These are phyloP conservation scores for Lipomyces orientalis DNA, from an alignment of 805 yeast genomes.

Conservation along the genomic window DNA sequence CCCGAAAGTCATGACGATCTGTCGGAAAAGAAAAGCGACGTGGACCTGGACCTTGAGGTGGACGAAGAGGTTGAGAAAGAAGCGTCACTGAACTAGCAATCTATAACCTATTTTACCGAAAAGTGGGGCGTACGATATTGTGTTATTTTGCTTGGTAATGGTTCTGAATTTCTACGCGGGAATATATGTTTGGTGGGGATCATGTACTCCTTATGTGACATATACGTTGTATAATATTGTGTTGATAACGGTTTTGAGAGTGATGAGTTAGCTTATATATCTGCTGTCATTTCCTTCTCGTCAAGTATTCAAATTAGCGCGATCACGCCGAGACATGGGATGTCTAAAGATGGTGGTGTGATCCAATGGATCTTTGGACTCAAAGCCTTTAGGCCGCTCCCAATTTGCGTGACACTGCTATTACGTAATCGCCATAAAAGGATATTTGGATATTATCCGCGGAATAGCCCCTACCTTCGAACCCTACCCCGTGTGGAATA, in stretches of 20 bases:
- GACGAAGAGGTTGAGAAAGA: slow-evolving; percentile 27
- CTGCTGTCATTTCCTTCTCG: too few species aligned
- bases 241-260: background rate
- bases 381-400: background rate
- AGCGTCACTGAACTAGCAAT: slow-evolving; percentile 18
- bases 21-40: slow-evolving; percentile 1
- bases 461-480: background rate
- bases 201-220: background rate
- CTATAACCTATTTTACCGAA: background rate
- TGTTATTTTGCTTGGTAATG: slow-evolving; percentile 1
- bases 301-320: background rate
- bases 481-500: background rate
- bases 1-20: background rate
- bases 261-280: background rate
- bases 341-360: background rate
- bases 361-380: too few species aligned
- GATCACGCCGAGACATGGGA: background rate
- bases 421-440: background rate
- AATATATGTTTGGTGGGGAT: slow-evolving; percentile 1
- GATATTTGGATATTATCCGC: too few species aligned
- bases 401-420: background rate
- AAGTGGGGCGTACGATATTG: background rate
- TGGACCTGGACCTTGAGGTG: slow-evolving; percentile 21
- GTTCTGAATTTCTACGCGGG: background rate
- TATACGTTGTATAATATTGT: background rate